phyloP scores from a whole-genome alignment of 2,329 filamentous ascomycete genomes.

The Aspergillus sojae region DNA sequence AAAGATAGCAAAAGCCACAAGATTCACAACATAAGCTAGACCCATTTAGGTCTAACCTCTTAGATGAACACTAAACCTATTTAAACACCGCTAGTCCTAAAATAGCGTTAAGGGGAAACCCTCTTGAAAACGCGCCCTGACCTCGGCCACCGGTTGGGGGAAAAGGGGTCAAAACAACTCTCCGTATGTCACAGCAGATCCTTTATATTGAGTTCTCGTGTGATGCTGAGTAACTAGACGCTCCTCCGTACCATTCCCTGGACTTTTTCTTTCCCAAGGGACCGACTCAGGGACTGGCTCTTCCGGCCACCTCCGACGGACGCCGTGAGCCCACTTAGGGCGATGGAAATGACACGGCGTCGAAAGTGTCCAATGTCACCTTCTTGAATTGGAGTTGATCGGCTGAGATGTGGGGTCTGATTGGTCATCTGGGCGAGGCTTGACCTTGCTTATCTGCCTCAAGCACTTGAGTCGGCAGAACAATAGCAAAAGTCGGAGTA shows the following conservation, averaged over 20 bases:
- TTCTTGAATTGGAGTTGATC: neutral
- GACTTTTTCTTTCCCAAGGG: neutral
- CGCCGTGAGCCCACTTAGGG: neutral
- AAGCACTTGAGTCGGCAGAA: neutral
- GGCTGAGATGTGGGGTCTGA: neutral
- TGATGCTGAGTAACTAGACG: too few species aligned
- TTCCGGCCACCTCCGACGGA: neutral
- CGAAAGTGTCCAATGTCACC: neutral
- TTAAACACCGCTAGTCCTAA: too few species aligned
- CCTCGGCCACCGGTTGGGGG: too few species aligned
- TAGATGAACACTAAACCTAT: too few species aligned
- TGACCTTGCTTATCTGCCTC: neutral
- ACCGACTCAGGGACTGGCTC: neutral
- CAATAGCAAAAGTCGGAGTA: neutral
- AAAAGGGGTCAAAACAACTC: accelerated
- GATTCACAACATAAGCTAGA: too few species aligned
- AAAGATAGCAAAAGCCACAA: too few species aligned
- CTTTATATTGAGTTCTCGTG: too few species aligned
- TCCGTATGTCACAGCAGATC: too few species aligned
- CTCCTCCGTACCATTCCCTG: neutral
- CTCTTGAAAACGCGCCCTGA: too few species aligned
- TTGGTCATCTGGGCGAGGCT: neutral
- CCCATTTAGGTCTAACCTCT: too few species aligned
- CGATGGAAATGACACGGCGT: neutral
- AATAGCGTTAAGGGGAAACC: too few species aligned